Evolutionary conservation across 164 flowering plant species (phyloP).

Genomic region (grape (Vitis vinifera)): ASM3070453v1 NC_081815.1:18000501-18001000

Average conservation of each 20-base stretch:
- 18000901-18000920: too few species aligned
- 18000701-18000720: constrained; percentile 68
- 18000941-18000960: too few species aligned
- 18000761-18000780: constrained; percentile 76
- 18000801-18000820: constrained; percentile 83
- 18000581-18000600: constrained; percentile 38
- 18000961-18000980: too few species aligned
- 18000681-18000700: constrained; percentile 35
- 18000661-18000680: constrained; percentile 54
- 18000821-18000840: neutral
- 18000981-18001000: too few species aligned
- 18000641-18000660: constrained; percentile 57
- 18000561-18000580: constrained; percentile 35
- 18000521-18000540: constrained; percentile 61
- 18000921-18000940: too few species aligned
- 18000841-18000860: neutral
- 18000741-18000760: constrained; percentile 79
- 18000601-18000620: constrained; percentile 31
- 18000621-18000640: constrained; percentile 63
- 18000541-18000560: constrained; percentile 39
- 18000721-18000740: constrained; percentile 56
- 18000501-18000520: constrained; percentile 68
- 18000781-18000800: constrained; percentile 82
- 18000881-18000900: too few species aligned
- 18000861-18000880: too few species aligned